These are phyloP conservation scores for Phylloporus rhodoxanthus DNA, from an alignment of 768 basidiomycete species.

Conservation along the genomic window DNA sequence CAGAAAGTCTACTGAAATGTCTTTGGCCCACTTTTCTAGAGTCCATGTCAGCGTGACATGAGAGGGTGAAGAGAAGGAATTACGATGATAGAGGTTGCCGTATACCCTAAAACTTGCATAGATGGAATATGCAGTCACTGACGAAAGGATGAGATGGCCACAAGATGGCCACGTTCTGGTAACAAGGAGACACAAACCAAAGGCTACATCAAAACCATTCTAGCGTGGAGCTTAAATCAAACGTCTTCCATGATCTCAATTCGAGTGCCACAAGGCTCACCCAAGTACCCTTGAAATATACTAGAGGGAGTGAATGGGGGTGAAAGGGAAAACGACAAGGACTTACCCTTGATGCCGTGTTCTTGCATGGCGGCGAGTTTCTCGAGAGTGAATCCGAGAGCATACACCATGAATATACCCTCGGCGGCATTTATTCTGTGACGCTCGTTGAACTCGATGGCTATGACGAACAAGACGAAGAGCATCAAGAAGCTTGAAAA, in stretches of 20 bases:
- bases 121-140: conserved; percentile 72
- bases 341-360: conserved; percentile 79
- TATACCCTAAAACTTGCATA: conserved; percentile 76
- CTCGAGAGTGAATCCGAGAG: conserved; percentile 82
- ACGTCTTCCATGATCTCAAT: conserved; percentile 7
- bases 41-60: conserved; percentile 1
- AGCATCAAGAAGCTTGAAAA: conserved; percentile 61
- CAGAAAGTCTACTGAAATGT: conserved; percentile 73
- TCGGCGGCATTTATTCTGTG: conserved; percentile 63
- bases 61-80: conserved; percentile 1
- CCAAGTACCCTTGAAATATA: conserved; percentile 84
- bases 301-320: conserved; percentile 32
- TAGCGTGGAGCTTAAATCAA: conserved; percentile 24
- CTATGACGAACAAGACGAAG: conserved; percentile 72
- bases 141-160: conserved; percentile 1
- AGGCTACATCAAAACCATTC: conserved; percentile 93
- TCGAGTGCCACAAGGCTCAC: conserved; percentile 33
- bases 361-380: conserved; percentile 95
- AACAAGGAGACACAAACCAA: conserved; percentile 44
- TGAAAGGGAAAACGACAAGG: neutral
- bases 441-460: conserved; percentile 67
- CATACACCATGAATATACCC: conserved; percentile 69
- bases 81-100: conserved; percentile 62
- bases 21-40: conserved; percentile 59
- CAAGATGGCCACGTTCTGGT: neutral